Evolutionary conservation across 2,329 filamentous ascomycete species (phyloP).

Genomic region (Alternaria triticina): DNA sequence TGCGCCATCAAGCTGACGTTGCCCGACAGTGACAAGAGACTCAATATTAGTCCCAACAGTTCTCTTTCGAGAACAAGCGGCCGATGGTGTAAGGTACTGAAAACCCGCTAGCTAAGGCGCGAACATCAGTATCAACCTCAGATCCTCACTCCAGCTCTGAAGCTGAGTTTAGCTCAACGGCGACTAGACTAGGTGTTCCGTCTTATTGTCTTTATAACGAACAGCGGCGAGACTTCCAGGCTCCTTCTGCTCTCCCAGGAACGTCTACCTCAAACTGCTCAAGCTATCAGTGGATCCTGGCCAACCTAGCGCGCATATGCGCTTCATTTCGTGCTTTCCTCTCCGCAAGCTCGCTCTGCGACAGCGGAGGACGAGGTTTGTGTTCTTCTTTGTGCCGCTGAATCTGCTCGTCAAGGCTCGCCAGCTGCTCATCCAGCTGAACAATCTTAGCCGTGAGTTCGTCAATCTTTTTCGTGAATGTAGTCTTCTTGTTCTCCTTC

Average conservation of each 20-base stretch:
- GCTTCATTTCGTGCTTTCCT: too few species aligned
- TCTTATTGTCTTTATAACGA: background rate
- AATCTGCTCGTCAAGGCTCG: background rate
- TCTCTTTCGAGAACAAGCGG: background rate
- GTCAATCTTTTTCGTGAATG: background rate
- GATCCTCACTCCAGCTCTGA: background rate
- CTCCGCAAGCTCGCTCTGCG: too few species aligned
- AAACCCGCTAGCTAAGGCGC: background rate
- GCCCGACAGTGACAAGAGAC: too few species aligned
- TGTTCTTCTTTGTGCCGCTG: background rate
- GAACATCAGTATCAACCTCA: background rate
- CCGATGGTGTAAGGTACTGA: background rate
- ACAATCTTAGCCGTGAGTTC: background rate
- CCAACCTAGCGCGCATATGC: too few species aligned
- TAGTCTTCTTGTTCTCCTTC: background rate
- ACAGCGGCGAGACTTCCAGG: background rate
- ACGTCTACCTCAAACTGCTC: too few species aligned
- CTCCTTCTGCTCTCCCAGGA: too few species aligned
- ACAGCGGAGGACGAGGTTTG: too few species aligned
- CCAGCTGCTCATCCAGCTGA: background rate
- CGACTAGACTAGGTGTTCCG: background rate
- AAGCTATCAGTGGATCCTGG: too few species aligned
- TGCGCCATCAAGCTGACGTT: too few species aligned
- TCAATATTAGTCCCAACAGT: background rate
- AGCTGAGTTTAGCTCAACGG: background rate